Base-by-base conservation (phyloP, 75 land plant species). In the Selaginella tamariscina region DNA sequence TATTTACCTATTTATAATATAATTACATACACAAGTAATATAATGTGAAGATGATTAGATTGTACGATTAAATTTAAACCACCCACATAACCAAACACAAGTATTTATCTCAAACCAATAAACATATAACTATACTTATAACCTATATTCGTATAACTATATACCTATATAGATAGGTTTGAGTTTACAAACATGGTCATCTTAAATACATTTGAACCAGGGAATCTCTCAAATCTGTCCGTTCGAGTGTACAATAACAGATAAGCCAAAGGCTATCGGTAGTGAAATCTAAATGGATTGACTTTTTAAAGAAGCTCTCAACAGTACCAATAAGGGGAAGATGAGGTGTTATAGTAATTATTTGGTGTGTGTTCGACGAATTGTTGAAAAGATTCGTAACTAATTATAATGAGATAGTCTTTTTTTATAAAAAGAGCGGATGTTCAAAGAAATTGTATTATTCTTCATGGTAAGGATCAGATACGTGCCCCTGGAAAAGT, bases 361-460 rank as follows among this genome's bases (percentile, higher is more conserved):
- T 69, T 39, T 69, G 65, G 71, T 0, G 71, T 64, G 30, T 69
- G 2, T 27, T 69, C 8, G 71, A 69, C 30, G 71, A 69, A 27
- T 55, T 0, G 15, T 27, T 20, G 0, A 32, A 55, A 27, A 65
- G 67, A 20, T 69, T 69, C n/a, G 18, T 69, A 0, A 21, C 65
- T 2, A 69, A 69, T n/a, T 69, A 55, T 24, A 55, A 54, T 0
- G 29, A 69, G 39, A 69, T 65, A 2, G 24, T 69, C 0, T 69
- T 54, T 27, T 69, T 69, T 0, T 27, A 0, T 0, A 0, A 0
- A 55, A 0, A 0, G 24, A 0, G n/a, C 0, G 49, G 11, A 39
- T 5, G 11, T 15, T 5, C 11, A 5, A 39, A 39, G 49, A 39
- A 5, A 39, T 39, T 39, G 49, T 15, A 39, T 5, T 39, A 15